Base-by-base conservation (phyloP, 139 green algal species). In the Tetratostichococcus sp. region DNA sequence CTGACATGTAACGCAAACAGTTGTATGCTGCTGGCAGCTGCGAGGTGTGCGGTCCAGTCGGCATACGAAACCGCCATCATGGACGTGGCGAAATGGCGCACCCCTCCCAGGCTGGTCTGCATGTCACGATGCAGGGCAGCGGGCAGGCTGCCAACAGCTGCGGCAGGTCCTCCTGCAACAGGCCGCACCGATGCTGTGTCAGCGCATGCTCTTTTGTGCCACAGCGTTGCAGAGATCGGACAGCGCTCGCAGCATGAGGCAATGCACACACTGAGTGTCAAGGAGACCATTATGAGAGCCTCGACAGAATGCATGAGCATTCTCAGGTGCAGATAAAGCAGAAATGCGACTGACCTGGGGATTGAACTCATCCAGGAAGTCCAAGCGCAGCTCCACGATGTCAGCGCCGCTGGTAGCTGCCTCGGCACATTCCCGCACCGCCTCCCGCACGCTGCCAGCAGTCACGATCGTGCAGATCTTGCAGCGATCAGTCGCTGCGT, bases 61-160 rank as follows among this genome's bases (percentile, higher is more conserved):
- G n/a, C n/a, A n/a, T n/a, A n/a, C n/a, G 39, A 50, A 50, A 8
- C 39, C 39, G 14, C 8, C 39, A 50, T 50, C 39, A 50, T 14
- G 14, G 50, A 25, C 50, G 19, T 50, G 39, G 11, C 14, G 50
- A 8, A 62, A 4, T 26, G 14, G 59, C 89, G 80, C 75, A 95
- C 91, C 92, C 92, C 74, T 98, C 95, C 94, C 95, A 98, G 0
- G 65, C 78, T 0, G 95, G 91, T 1, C 95, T 81, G 80, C 88
- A 95, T 1, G 94, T 97, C 14, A 95, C 88, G 30, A 97, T 94
- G 70, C 83, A 87, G 0, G 91, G 91, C 67, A 94, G 76, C 19
- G 8, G 67, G 79, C 87, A 91, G 8, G 71, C 62, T 1, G 75
- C 26, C 71, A 96, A 74, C 39, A 98, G 79, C 5, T 4, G 58